A percentile compares a stretch with the other conserved stretches of the same genome.
Conservation (phyloP, 148 eudicot species). For the Camellia granthamiana region DNA sequence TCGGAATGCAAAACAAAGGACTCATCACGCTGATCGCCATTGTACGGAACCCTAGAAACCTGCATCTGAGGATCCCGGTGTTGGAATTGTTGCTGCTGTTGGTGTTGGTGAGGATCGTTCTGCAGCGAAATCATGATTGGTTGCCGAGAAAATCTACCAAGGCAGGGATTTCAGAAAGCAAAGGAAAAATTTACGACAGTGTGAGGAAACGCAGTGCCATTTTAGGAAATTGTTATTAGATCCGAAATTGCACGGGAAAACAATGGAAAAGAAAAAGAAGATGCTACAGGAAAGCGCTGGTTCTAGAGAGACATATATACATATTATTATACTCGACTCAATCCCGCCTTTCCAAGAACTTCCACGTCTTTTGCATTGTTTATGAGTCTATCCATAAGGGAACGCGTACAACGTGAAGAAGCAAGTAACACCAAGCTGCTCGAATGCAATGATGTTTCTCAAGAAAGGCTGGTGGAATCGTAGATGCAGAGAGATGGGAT, state of each 20-base stretch:
- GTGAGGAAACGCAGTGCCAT: background rate
- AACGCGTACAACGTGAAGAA: too few species aligned
- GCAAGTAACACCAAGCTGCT: too few species aligned
- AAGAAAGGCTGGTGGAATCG: too few species aligned
- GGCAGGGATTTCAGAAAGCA: background rate
- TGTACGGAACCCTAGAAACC: conserved; percentile 47
- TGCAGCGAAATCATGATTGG: conserved; percentile 59
- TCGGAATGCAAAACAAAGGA: conserved; percentile 31
- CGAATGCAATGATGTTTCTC: too few species aligned
- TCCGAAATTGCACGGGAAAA: background rate
- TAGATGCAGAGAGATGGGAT: too few species aligned
- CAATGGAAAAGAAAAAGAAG: background rate
- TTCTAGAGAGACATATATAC: background rate
- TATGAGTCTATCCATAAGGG: too few species aligned
- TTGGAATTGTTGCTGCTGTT: conserved; percentile 27
- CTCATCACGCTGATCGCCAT: conserved; percentile 38
- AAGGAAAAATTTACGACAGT: background rate
- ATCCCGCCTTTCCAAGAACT: too few species aligned
- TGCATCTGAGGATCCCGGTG: conserved; percentile 32
- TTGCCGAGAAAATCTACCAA: background rate
- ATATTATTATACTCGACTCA: background rate
- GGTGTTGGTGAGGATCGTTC: conserved; percentile 53
- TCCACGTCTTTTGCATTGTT: too few species aligned
- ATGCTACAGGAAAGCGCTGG: background rate
- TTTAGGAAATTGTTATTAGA: background rate